A percentile compares a stretch with the other conserved stretches of the same genome.
These are phyloP conservation scores for Hemerocallis citrina DNA, from an alignment of 106 monocot species.

Conservation along the genomic window DNA sequence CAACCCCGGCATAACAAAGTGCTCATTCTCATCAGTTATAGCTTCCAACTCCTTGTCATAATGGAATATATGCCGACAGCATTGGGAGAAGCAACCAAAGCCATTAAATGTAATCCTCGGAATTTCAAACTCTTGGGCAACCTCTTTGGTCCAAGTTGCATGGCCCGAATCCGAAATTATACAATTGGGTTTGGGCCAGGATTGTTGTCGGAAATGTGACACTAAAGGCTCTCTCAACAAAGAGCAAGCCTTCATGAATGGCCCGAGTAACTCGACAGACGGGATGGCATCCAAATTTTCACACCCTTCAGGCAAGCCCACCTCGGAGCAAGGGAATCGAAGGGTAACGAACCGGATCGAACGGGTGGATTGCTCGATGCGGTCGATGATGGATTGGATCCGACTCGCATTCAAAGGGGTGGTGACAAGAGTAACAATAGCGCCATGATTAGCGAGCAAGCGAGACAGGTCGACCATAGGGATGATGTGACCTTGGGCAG, in stretches of 20 bases:
- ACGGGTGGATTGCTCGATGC: not conserved
- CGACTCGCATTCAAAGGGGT: constrained; percentile 29
- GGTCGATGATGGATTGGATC: constrained; percentile 6
- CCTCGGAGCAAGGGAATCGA: constrained; percentile 2
- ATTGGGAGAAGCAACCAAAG: not conserved
- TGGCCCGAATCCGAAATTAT: not conserved
- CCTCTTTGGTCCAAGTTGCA: not conserved
- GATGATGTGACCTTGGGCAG: constrained; percentile 34
- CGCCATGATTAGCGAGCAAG: constrained; percentile 17
- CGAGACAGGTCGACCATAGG: constrained; percentile 27
- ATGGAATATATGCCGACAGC: not conserved
- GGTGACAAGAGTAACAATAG: constrained; percentile 21
- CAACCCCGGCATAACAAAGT: constrained; percentile 6
- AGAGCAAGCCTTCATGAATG: not conserved
- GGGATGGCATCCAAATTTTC: constrained; percentile 7
- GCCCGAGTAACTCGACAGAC: not conserved
- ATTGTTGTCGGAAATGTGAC: not conserved
- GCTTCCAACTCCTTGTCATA: not conserved
- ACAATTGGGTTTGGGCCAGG: not conserved
- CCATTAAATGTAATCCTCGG: not conserved
- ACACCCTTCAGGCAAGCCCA: not conserved
- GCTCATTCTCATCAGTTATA: constrained; percentile 4
- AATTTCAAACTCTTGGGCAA: not conserved
- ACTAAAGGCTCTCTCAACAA: constrained; percentile 1
- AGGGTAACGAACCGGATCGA: constrained; percentile 3